Percentiles rank a stretch among this genome's conserved stretches.
These are phyloP conservation scores for Malus sieversii DNA, from an alignment of 306 rosid species.

Conservation along the genomic window DNA sequence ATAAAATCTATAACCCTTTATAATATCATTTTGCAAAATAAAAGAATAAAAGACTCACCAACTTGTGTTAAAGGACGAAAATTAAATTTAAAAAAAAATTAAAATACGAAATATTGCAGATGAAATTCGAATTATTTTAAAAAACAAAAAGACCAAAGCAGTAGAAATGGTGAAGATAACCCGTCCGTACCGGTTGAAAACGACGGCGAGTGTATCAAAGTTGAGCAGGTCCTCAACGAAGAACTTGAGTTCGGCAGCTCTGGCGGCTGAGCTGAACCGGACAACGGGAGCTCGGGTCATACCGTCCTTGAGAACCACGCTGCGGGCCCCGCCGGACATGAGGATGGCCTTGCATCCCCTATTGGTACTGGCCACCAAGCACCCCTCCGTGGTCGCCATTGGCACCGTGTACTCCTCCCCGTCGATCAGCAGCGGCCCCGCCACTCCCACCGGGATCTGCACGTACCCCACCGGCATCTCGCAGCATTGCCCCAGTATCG, in stretches of 20 bases:
- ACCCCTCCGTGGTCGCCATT: conserved; percentile 31
- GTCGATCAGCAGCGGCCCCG: conserved; percentile 20
- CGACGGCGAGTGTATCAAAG: conserved; percentile 13
- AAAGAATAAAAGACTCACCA: neutral
- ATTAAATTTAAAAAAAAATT: neutral
- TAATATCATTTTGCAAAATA: neutral
- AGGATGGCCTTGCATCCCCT: conserved; percentile 24
- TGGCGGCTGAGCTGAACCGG: conserved; percentile 9
- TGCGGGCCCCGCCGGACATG: conserved; percentile 15
- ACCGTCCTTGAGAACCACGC: conserved; percentile 17
- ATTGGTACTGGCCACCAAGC: conserved; percentile 26
- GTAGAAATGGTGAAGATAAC: neutral
- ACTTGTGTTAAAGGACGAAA: neutral
- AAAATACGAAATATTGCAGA: neutral
- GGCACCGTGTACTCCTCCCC: conserved; percentile 19
- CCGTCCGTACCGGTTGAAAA: conserved; percentile 8
- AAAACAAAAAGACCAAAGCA: neutral
- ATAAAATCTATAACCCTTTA: too few species aligned
- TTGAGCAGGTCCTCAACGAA: conserved; percentile 23
- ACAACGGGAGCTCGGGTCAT: conserved; percentile 29
- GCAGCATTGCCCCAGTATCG: conserved; percentile 27
- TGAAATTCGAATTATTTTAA: neutral
- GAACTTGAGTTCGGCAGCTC: conserved; percentile 20
- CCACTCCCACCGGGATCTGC: conserved; percentile 26
- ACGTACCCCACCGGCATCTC: conserved; percentile 29